Percentiles rank a stretch among this genome's conserved stretches.
These are phyloP conservation scores for Lactarius sanguifluus DNA, from an alignment of 768 basidiomycete species.

Conservation along the genomic window DNA sequence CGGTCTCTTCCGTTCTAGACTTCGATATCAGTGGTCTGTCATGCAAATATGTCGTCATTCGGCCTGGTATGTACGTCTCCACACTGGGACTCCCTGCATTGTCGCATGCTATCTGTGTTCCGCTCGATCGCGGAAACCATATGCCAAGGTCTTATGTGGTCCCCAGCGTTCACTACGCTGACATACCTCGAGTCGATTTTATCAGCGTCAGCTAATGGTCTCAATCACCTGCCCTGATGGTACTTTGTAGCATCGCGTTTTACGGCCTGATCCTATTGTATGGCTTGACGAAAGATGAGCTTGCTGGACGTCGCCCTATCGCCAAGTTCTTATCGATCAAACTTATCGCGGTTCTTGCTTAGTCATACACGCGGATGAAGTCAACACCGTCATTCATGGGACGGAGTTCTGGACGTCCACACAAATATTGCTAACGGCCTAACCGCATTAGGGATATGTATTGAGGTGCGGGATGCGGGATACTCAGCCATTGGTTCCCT, in stretches of 20 bases:
- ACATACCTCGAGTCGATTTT: constrained; percentile 74
- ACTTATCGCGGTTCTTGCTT: constrained; percentile 47
- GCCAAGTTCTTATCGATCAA: constrained; percentile 89
- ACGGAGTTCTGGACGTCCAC: constrained; percentile 77
- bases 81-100: neutral
- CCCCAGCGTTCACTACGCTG: constrained; percentile 58
- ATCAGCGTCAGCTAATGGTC: constrained; percentile 62
- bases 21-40: constrained; percentile 65
- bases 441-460: constrained; percentile 78
- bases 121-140: constrained; percentile 75
- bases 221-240: neutral
- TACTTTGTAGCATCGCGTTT: constrained; percentile 60
- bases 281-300: constrained; percentile 73
- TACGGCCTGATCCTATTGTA: constrained; percentile 88
- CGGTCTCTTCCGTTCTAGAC: constrained; percentile 13
- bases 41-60: constrained; percentile 81
- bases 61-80: constrained; percentile 44
- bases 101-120: constrained; percentile 27
- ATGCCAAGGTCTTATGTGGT: constrained; percentile 72
- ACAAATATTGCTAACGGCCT: constrained; percentile 85
- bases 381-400: constrained; percentile 68
- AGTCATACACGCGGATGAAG: constrained; percentile 39
- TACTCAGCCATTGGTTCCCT: constrained; percentile 16
- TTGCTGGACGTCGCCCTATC: constrained; percentile 71
- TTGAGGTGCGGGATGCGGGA: constrained; percentile 59